Evolutionary conservation across 2,329 filamentous ascomycete genomes (phyloP), one percentile per base, ranked within the genome.

Genomic region (Phaeosphaeriaceae sp.): DNA sequence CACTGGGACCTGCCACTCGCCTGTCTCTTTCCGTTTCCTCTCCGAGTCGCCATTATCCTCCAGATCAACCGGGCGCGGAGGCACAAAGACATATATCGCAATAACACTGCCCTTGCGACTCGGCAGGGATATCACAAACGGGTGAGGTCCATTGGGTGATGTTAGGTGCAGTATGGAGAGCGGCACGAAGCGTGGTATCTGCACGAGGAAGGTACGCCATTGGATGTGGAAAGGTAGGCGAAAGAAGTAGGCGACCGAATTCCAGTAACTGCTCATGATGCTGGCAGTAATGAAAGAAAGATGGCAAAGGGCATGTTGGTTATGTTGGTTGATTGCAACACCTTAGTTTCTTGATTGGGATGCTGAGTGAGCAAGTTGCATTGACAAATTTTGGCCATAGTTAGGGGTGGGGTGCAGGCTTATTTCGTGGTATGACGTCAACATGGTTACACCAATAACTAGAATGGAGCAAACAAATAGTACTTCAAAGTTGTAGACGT

Each of bases 21-120:
- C 63, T 23, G 60, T 63, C 5, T 61, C 49, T 12, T 46, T 58
- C 4, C 62, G 48, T 12, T 44, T 56, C 39, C 55, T 33, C 30
- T 56, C 52, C 13, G 40, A 50, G 13, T 51, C 63, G 28, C 58
- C 58, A 45, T 61, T 51, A 35, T 57, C 57, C 29, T 58, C 56
- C n/a, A 61, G 45, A 38, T 65, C 58, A 42, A 74, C 64, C 5
- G 68, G 67, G 12, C 50, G 56, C 0, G 73, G 68, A n/a, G 75
- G 74, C 6, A 76, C 59, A 53, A 76, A 77, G 21, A 76, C 66
- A 50, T 76, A 76, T 18, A 74, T 56, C 5, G 74, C 69, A 20
- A 77, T 76, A 37, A 61, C 66, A 39, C 67, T 56, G 41, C 66
- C 62, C 48, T 67, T 71, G 4, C 75, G 65, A 37, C 72, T 75